These are phyloP conservation scores for Leccinum truebloodii DNA, from an alignment of 768 basidiomycete genomes.

Conservation along the genomic window DNA sequence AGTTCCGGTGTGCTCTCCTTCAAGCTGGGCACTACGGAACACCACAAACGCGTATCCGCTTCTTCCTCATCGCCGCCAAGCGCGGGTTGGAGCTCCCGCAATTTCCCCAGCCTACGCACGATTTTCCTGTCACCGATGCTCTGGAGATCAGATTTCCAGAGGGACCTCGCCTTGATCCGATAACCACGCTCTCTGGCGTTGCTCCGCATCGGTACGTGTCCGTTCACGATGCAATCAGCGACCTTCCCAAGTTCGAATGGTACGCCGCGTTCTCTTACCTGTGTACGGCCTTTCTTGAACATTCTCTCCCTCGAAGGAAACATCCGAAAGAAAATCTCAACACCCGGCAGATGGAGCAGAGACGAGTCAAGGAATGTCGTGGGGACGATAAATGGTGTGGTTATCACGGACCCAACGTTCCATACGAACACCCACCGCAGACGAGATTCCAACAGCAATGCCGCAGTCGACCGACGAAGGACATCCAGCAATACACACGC, in stretches of 20 bases:
- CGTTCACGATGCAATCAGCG: slow-evolving; percentile 72
- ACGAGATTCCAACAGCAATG: slow-evolving; percentile 49
- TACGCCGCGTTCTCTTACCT: slow-evolving; percentile 28
- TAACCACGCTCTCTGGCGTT: slow-evolving; percentile 48
- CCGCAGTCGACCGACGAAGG: slow-evolving; percentile 42
- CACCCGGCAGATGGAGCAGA: slow-evolving; percentile 18
- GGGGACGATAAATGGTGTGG: slow-evolving; percentile 39
- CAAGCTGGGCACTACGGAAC: slow-evolving; percentile 51
- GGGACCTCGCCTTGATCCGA: slow-evolving; percentile 40
- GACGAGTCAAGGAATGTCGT: slow-evolving; percentile 38
- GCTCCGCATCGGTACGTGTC: slow-evolving; percentile 60
- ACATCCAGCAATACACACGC: slow-evolving; percentile 71
- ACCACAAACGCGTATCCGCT: slow-evolving; percentile 46
- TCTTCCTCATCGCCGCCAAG: slow-evolving; percentile 49
- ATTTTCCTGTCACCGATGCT: slow-evolving; percentile 39
- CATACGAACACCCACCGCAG: slow-evolving; percentile 37
- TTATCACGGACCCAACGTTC: slow-evolving; percentile 22
- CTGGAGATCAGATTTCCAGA: slow-evolving; percentile 56
- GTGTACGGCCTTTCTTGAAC: neutral
- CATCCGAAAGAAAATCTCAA: slow-evolving; percentile 17
- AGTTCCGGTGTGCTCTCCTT: slow-evolving; percentile 43
- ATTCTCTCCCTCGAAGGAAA: slow-evolving; percentile 17
- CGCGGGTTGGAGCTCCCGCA: slow-evolving; percentile 37
- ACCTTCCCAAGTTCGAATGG: slow-evolving; percentile 77
- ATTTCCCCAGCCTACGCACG: slow-evolving; percentile 46